Evolutionary conservation across 441 rosid species (phyloP), one percentile per base, ranked within the genome.

Genomic region (Flueggea neowawraea): DNA sequence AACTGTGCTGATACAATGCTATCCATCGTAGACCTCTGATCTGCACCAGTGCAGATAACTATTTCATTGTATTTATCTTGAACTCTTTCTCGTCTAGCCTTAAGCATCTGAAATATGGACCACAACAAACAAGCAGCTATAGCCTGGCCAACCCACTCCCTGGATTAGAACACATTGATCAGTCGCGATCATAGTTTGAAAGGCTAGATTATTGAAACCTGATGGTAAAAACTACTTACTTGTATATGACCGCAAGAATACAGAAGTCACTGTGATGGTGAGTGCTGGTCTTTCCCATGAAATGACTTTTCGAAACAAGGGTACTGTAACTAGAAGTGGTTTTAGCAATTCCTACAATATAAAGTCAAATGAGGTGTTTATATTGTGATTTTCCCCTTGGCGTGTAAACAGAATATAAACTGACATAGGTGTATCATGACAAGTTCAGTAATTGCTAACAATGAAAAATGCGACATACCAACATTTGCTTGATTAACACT

Each of bases 91-190:
- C 57, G 60, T 74, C 93, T 88, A 50, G 82, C 73, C 13, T 43
- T 80, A 63, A 75, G 60, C 93, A 95, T 91, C 78, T 76, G 79
- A 11, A 49, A 71, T 8, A 80, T 84, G 10, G 69, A 13, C 86
- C 79, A 71, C 52, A 87, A 55, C 64, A 88, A 70, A 61, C 72
- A 69, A 60, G 78, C 80, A 8, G 95, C 82, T 63, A 85, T 67
- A 45, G 90, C 90, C 78, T 78, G 82, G 49, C 91, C 90, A 52
- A 80, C 54, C 96, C 99, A 95, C 68, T 91, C 97, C 81, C 99
- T 91, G 60, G 69, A 59, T 44, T 32, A 4, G 41, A 36, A 36
- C 41, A 36, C 41, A 36, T 5, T 36, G 4, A 8, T 36, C 41
- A 5, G 41, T 36, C 41, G 41, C 41, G 41, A 36, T 36, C 41